Conservation (phyloP, 345 rosid genomes). For the Nephelium lappaceum region DNA sequence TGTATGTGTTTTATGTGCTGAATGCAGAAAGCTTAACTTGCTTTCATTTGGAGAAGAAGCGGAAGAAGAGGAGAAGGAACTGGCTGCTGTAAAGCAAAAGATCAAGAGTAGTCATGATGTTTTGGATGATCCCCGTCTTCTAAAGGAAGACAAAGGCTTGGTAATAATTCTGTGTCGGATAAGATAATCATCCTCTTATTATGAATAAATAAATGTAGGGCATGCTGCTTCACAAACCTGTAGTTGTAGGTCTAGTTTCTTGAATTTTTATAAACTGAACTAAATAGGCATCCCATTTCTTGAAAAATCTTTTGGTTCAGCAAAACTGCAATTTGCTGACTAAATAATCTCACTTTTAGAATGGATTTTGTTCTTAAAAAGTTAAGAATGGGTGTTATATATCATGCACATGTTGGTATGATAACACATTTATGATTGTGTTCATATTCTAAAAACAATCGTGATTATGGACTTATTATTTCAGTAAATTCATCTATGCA, state of each 20-base stretch:
- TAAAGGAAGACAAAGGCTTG: constrained; percentile 66
- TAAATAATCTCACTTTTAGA: neutral
- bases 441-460: neutral
- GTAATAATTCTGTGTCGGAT: constrained; percentile 33
- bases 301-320: neutral
- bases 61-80: constrained; percentile 92
- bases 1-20: constrained; percentile 29
- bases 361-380: neutral
- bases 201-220: neutral
- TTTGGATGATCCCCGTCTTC: constrained; percentile 88
- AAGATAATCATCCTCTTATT: neutral
- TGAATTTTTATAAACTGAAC: neutral
- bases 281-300: neutral
- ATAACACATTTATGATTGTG: neutral
- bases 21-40: constrained; percentile 77
- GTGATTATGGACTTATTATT: neutral
- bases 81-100: constrained; percentile 70
- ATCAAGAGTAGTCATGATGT: constrained; percentile 97
- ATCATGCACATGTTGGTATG: constrained; percentile 1
- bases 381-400: neutral
- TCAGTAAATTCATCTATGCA: constrained; percentile 35
- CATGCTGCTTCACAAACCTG: neutral
- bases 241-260: neutral
- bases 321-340: neutral
- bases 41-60: constrained; percentile 99